Evolutionary conservation across 768 basidiomycete genomes (phyloP).

Genomic region (Hydnum rufescens): DNA sequence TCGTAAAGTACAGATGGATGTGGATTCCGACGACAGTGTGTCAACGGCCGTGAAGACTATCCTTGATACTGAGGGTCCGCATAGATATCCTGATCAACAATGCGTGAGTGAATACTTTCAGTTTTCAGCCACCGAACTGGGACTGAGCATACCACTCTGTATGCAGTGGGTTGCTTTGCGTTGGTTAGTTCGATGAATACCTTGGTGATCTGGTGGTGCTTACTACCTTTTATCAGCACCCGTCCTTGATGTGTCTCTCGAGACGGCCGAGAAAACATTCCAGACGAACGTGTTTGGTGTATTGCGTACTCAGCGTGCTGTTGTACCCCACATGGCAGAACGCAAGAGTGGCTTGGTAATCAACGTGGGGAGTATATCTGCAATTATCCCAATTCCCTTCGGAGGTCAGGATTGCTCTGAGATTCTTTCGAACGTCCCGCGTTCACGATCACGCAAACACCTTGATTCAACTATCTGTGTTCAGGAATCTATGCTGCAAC

Average conservation of each 20-base stretch:
- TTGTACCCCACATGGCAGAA: constrained; percentile 1
- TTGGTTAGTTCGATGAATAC: background rate
- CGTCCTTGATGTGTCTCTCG: constrained; percentile 15
- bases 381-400: background rate
- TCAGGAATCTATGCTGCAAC: background rate
- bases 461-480: background rate
- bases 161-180: background rate
- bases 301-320: background rate
- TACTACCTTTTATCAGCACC: no score
- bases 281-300: constrained; percentile 19
- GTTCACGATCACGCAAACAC: background rate
- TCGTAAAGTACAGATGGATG: constrained; percentile 16
- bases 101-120: constrained; percentile 5
- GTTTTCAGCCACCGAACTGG: background rate
- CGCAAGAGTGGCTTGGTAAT: background rate
- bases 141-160: background rate
- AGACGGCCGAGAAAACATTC: constrained; percentile 14
- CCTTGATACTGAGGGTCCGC: constrained; percentile 13
- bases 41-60: constrained; percentile 8
- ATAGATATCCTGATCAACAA: constrained; percentile 19
- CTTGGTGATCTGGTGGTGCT: no score
- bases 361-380: background rate
- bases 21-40: constrained; percentile 12
- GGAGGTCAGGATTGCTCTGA: background rate
- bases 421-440: background rate